Conservation (phyloP, 192 early-diverging fungal species). For the Oehlia diaphana region DNA sequence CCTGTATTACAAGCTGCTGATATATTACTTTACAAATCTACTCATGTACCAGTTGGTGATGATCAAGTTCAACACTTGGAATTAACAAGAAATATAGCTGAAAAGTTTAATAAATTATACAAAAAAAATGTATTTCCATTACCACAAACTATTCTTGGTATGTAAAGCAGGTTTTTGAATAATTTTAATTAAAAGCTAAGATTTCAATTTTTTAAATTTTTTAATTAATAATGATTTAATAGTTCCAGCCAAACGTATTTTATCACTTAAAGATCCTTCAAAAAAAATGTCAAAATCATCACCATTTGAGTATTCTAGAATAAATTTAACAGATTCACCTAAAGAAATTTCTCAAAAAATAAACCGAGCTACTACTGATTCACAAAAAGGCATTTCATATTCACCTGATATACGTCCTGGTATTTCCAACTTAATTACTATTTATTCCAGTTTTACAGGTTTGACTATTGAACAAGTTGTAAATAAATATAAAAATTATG, state of each 20-base stretch:
- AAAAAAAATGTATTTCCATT: constrained; percentile 63
- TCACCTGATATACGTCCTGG: constrained; percentile 74
- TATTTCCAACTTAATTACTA: constrained; percentile 79
- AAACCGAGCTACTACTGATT: constrained; percentile 70
- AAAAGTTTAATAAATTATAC: constrained; percentile 74
- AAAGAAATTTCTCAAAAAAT: constrained; percentile 67
- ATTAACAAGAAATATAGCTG: constrained; percentile 75
- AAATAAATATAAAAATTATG: constrained; percentile 45
- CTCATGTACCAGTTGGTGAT: constrained; percentile 88
- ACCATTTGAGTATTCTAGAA: constrained; percentile 64
- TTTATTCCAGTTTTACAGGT: constrained; percentile 62
- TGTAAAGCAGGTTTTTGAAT: constrained; percentile 24
- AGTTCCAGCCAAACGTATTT: constrained; percentile 67
- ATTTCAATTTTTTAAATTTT: neutral
- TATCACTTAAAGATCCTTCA: constrained; percentile 78
- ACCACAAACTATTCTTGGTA: constrained; percentile 66
- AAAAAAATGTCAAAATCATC: constrained; percentile 92
- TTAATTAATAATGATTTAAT: constrained; percentile 7
- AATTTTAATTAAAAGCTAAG: constrained; percentile 21
- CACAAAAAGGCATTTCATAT: constrained; percentile 64
- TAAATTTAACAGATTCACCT: constrained; percentile 75
- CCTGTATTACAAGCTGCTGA: constrained; percentile 93
- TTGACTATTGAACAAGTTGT: constrained; percentile 48
- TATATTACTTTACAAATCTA: constrained; percentile 84
- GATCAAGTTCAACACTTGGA: constrained; percentile 94